Conservation (phyloP, 768 basidiomycete species). For the Mycena belliarum region DNA sequence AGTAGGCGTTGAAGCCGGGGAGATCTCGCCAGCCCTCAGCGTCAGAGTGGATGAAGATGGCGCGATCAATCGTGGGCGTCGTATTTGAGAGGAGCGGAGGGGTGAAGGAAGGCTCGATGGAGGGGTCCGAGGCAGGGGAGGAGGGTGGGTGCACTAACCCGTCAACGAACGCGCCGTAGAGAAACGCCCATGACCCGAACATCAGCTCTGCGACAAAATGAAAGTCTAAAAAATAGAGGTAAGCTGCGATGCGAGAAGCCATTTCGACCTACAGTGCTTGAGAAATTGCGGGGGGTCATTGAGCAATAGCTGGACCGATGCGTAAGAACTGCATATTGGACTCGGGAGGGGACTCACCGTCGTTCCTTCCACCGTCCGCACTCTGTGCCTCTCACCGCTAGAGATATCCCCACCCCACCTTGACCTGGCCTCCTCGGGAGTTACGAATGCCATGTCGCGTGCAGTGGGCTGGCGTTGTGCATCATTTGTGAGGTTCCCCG, state of each 20-base stretch:
- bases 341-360: slow-evolving; percentile 39
- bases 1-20: slow-evolving; percentile 57
- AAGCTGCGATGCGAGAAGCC: neutral
- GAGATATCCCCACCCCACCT: slow-evolving; percentile 44
- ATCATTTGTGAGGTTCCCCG: slow-evolving; percentile 47
- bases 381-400: slow-evolving; percentile 33
- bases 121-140: neutral
- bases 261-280: slow-evolving; percentile 11
- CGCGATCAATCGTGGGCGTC: slow-evolving; percentile 42
- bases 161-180: slow-evolving; percentile 37
- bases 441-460: slow-evolving; percentile 48
- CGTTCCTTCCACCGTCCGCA: slow-evolving; percentile 54
- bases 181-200: slow-evolving; percentile 57
- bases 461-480: slow-evolving; percentile 54
- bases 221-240: slow-evolving; percentile 55
- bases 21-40: slow-evolving; percentile 48
- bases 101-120: slow-evolving; percentile 15
- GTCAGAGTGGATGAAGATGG: slow-evolving; percentile 53
- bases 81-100: slow-evolving; percentile 12
- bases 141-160: slow-evolving; percentile 13
- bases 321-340: neutral
- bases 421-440: slow-evolving; percentile 44
- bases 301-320: slow-evolving; percentile 30
- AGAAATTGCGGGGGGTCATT: slow-evolving; percentile 50
- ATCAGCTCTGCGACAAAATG: slow-evolving; percentile 65